phyloP scores from a whole-genome alignment of 768 basidiomycete genomes.

The Suillus fuscotomentosus region DNA sequence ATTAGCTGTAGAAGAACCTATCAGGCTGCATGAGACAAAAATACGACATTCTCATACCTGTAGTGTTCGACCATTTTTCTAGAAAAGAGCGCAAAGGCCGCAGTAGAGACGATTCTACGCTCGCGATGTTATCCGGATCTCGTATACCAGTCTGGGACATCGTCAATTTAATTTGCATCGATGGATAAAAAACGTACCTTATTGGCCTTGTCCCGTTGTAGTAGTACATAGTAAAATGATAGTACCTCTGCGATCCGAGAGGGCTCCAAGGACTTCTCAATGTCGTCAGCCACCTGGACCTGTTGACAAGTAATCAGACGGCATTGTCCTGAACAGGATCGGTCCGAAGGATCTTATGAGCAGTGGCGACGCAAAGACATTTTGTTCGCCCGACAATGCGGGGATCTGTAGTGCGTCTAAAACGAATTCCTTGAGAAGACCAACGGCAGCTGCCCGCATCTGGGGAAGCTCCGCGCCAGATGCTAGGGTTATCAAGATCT shows the following conservation, averaged over 20 bases:
- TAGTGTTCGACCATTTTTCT: constrained; percentile 30
- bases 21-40: not conserved
- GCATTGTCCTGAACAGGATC: constrained; percentile 55
- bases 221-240: constrained; percentile 64
- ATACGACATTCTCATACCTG: constrained; percentile 22
- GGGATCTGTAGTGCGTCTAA: constrained; percentile 46
- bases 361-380: constrained; percentile 52
- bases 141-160: constrained; percentile 50
- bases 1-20: not conserved
- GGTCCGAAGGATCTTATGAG: constrained; percentile 61
- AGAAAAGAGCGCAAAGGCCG: constrained; percentile 42
- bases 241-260: constrained; percentile 63
- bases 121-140: constrained; percentile 40
- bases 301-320: constrained; percentile 47
- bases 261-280: constrained; percentile 58
- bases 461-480: constrained; percentile 52
- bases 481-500: constrained; percentile 55
- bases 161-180: not conserved
- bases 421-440: constrained; percentile 65
- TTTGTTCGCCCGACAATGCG: constrained; percentile 18
- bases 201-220: constrained; percentile 58
- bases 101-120: constrained; percentile 45
- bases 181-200: constrained; percentile 34
- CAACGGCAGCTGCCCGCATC: constrained; percentile 68
- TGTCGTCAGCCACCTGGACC: constrained; percentile 38